phyloP scores from a whole-genome alignment of 495 filamentous ascomycete genomes.

The Aspergillus biplanus region DNA sequence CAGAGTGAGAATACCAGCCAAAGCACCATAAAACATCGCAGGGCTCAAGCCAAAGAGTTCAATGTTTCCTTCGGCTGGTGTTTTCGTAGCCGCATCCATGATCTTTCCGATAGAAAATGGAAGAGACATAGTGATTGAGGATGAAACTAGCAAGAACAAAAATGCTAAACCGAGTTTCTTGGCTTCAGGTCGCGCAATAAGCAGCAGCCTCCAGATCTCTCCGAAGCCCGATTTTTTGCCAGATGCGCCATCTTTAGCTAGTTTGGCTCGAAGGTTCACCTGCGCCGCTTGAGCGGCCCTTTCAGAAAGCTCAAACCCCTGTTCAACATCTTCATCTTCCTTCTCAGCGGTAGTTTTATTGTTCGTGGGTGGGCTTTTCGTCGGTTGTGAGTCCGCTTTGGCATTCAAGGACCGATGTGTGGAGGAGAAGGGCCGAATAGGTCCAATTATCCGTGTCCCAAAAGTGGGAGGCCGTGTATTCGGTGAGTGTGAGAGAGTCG shows the following conservation, averaged over 20 bases:
- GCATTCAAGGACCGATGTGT: constrained; percentile 34
- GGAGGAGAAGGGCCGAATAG: constrained; percentile 35
- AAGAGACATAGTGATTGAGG: constrained; percentile 88
- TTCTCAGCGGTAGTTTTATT: constrained; percentile 29
- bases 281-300: constrained; percentile 87
- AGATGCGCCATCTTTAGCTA: constrained; percentile 75
- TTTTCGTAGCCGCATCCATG: constrained; percentile 79
- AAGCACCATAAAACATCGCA: constrained; percentile 75
- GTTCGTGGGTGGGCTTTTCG: constrained; percentile 22
- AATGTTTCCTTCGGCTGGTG: constrained; percentile 46
- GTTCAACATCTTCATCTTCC: constrained; percentile 52
- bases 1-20: constrained; percentile 68
- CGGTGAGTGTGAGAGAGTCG: constrained; percentile 25
- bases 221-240: constrained; percentile 66
- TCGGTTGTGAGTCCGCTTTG: constrained; percentile 27
- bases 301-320: constrained; percentile 69
- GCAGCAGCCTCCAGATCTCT: constrained; percentile 86
- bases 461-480: constrained; percentile 17
- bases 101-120: constrained; percentile 96
- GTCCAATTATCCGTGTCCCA: constrained; percentile 27
- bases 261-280: constrained; percentile 82
- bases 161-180: constrained; percentile 81
- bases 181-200: constrained; percentile 83
- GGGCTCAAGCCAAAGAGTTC: constrained; percentile 73
- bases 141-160: constrained; percentile 81